Evolutionary conservation across 768 basidiomycete genomes (phyloP), one percentile per base, ranked within the genome.

Genomic region (Macrolepiota dolichaula): DNA sequence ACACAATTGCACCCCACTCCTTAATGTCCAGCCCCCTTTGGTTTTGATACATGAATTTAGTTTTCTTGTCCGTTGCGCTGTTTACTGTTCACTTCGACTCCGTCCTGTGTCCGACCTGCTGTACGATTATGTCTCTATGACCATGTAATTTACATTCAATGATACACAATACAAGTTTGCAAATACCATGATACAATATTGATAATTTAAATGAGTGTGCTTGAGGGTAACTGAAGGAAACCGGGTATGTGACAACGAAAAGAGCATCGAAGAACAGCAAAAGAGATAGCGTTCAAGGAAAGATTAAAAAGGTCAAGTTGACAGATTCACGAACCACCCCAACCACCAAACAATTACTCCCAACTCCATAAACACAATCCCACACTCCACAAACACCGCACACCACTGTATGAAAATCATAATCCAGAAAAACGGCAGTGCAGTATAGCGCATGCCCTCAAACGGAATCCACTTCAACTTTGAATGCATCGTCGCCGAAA

Each of bases 261-360:
- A 29, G 35, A 13, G 19, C 35, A 19, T 15, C 6, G 7, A 50
- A 35, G 7, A 25, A 25, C 35, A 17, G 32, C 3, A 53, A 22
- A 53, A 53, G 35, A 17, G 19, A 24, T 36, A 47, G 42, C 37
- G 29, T 24, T 15, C 11, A 13, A 51, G 51, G 37, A 62, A 56
- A 42, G 36, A 54, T 13, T 62, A n/a, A 35, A 19, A 51, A 24
- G 3, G 10, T 71, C 68, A 81, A 63, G 68, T 69, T 60, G 77
- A 68, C 62, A 91, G 64, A 44, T 81, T 81, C 46, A 89, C 68
- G 27, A 76, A 77, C 90, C 91, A 92, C 25, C 88, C 89, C 58
- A 82, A 67, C 91, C 91, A 92, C 90, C 91, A 92, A 9, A 78
- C 67, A 44, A 86, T 73, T 22, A 88, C 81, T 3, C 79, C 84